Percentiles rank a stretch among this genome's conserved stretches.
Conservation (phyloP, 2,329 filamentous ascomycete species). For the Trichoderma gracile region DNA sequence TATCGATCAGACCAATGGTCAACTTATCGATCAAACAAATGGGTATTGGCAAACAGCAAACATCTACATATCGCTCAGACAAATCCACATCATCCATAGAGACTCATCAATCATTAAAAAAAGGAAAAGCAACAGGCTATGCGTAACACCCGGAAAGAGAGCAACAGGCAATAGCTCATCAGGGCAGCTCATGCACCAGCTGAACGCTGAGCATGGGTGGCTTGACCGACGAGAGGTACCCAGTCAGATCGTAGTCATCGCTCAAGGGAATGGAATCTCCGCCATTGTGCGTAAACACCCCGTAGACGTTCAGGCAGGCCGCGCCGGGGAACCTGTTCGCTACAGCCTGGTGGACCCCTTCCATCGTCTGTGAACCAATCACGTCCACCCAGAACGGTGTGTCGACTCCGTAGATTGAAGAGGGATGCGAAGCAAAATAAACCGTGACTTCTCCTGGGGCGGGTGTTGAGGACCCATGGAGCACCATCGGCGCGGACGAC, state of each 20-base stretch:
- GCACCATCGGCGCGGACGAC: constrained; percentile 32
- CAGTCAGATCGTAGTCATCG: constrained; percentile 67
- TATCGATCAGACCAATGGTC: too few species aligned
- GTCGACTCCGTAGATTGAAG: constrained; percentile 56
- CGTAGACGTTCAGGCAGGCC: constrained; percentile 62
- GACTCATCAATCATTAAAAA: too few species aligned
- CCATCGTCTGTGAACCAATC: constrained; percentile 57
- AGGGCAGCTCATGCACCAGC: constrained; percentile 34
- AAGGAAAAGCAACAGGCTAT: too few species aligned
- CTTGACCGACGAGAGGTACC: constrained; percentile 62
- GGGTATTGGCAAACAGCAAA: too few species aligned
- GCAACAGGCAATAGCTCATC: too few species aligned
- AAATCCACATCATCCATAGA: too few species aligned
- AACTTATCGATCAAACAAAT: too few species aligned
- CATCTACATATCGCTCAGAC: too few species aligned
- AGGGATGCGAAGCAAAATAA: constrained; percentile 68
- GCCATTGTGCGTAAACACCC: constrained; percentile 61
- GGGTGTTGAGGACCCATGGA: constrained; percentile 29
- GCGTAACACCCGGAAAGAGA: too few species aligned
- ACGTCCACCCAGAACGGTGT: constrained; percentile 66
- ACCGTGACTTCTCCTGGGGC: constrained; percentile 50
- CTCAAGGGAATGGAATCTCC: constrained; percentile 65
- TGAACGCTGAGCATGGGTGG: constrained; percentile 49
- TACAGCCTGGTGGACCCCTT: constrained; percentile 64
- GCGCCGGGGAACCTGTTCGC: constrained; percentile 61